These are phyloP conservation scores for Hypoxylon intermedium DNA, from an alignment of 495 filamentous ascomycete genomes.

Conservation along the genomic window DNA sequence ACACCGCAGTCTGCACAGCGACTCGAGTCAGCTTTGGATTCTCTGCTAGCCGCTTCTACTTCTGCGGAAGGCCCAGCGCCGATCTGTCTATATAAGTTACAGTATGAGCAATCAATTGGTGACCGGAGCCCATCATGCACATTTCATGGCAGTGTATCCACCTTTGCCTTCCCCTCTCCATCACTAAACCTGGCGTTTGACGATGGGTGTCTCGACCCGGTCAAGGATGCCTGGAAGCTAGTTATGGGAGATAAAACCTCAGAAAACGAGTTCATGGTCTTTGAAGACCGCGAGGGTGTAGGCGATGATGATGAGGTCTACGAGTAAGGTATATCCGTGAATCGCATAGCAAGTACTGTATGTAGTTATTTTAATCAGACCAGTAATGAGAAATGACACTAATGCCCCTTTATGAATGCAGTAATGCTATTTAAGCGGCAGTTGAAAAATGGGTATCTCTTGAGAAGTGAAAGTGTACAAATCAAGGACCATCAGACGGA, in stretches of 20 bases:
- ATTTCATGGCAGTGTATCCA: constrained; percentile 20
- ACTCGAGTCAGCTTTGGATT: constrained; percentile 63
- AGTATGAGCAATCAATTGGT: constrained; percentile 30
- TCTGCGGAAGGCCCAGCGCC: constrained; percentile 44
- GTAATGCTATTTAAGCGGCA: neutral
- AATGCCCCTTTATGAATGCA: neutral
- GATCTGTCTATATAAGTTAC: constrained; percentile 25
- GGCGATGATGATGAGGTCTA: constrained; percentile 55
- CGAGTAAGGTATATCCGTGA: no score
- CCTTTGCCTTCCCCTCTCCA: constrained; percentile 59
- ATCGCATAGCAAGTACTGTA: no score
- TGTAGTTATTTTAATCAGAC: neutral
- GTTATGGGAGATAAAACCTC: constrained; percentile 62
- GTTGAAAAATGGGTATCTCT: no score
- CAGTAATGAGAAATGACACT: neutral
- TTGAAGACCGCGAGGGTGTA: constrained; percentile 60
- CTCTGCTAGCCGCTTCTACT: constrained; percentile 56
- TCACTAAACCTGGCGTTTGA: constrained; percentile 72
- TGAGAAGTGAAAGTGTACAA: no score
- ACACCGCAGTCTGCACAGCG: constrained; percentile 45
- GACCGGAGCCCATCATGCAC: constrained; percentile 35
- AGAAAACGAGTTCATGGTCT: constrained; percentile 67
- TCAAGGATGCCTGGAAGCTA: constrained; percentile 68
- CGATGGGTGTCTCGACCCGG: constrained; percentile 66
- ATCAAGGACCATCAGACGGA: no score